Evolutionary conservation across 768 basidiomycete genomes (phyloP), one percentile per base, ranked within the genome.

Genomic region (Termitomyces sp.): DNA sequence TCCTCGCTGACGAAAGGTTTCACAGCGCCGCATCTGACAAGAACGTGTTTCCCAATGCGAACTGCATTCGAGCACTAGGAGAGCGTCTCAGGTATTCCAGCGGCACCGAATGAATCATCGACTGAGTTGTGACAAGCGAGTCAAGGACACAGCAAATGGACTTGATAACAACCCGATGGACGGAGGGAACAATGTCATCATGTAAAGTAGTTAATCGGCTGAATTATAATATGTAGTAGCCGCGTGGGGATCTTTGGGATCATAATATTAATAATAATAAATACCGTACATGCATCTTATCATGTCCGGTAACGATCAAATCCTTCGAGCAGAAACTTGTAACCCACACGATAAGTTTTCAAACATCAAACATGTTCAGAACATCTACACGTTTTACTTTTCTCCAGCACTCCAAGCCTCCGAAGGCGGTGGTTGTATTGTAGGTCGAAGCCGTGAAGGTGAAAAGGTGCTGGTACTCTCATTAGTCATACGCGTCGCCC

Each of bases 91-190:
- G n/a, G n/a, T n/a, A n/a, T 20, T 48, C 34, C 39, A 46, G 39
- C 59, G 62, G 62, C 18, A 60, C 62, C 56, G 56, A 63, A 56
- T 46, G 59, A 18, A 36, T 20, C 26, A 37, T 46, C 49, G 42
- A 24, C 7, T 54, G 20, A 22, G 31, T 51, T 36, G 51, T 44
- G 34, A 55, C 41, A 26, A 60, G 60, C 54, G 60, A 51, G 51
- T 37, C 44, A 62, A 36, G 55, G 50, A 36, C 62, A 58, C 56
- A 62, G 61, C 61, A 59, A 36, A 36, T 31, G 13, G 18, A 12
- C 12, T 44, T 29, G 37, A 29, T 28, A 48, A 22, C 50, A 51
- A 39, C 45, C 45, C 36, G 28, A 59, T 26, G 16, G 33, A 56
- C 42, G 34, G 54, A 24, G 41, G 6, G 6, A 51, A 15, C 22